A percentile compares a stretch with the other conserved stretches of the same genome.
Conservation (phyloP, 2,329 filamentous ascomycete genomes). For the Epicoccum nigrum region DNA sequence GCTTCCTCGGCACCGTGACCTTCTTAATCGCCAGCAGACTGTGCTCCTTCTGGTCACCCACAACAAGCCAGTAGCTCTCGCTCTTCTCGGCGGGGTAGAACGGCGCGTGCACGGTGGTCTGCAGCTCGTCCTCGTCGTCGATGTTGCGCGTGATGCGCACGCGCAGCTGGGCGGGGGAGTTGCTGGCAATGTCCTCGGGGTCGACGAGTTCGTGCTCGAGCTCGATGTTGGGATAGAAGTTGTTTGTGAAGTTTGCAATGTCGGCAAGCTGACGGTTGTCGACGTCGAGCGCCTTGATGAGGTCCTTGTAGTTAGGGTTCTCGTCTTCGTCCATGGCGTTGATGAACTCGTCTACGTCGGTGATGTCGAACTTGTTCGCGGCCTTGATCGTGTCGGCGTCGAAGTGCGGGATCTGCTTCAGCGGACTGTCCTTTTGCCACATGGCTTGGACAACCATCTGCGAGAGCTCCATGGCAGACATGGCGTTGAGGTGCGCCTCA, state of each 20-base stretch:
- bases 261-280: conserved; percentile 82
- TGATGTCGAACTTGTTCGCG: conserved; percentile 80
- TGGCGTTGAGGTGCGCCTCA: conserved; percentile 93
- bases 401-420: conserved; percentile 98
- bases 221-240: conserved; percentile 94
- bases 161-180: conserved; percentile 80
- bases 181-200: conserved; percentile 77
- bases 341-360: conserved; percentile 97
- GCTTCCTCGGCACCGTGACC: conserved; percentile 79
- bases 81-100: conserved; percentile 93
- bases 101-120: conserved; percentile 87
- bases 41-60: conserved; percentile 89
- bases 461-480: conserved; percentile 98
- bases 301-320: conserved; percentile 77
- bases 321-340: conserved; percentile 97
- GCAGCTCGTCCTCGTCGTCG: conserved; percentile 72
- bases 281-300: conserved; percentile 80
- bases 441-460: conserved; percentile 99
- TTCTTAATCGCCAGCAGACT: conserved; percentile 91
- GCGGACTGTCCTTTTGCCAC: conserved; percentile 96
- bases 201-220: conserved; percentile 88
- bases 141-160: conserved; percentile 85
- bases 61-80: conserved; percentile 98
- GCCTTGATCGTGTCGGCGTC: conserved; percentile 80
- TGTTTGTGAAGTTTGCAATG: conserved; percentile 93